Conservation (phyloP, 176 grass and related monocot genomes). For the Luzula sylvatica region DNA sequence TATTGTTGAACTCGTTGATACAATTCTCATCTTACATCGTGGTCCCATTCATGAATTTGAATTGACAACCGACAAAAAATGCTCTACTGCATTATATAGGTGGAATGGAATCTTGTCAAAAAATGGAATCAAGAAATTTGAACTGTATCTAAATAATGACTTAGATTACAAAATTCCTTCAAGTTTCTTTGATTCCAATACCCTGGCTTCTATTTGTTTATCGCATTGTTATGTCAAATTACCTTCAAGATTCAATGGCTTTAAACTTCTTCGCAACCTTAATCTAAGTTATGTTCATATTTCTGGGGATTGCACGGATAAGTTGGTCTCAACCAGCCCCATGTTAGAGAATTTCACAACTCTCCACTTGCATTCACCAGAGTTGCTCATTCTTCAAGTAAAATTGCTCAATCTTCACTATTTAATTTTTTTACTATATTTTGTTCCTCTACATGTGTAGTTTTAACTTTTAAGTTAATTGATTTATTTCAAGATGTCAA, state of each 20-base stretch:
- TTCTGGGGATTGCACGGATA: conserved; percentile 17
- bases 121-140: too few relatives aligned
- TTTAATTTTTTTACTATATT: conserved; percentile 28
- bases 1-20: conserved; percentile 9
- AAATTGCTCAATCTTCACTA: conserved; percentile 1
- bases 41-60: conserved; percentile 33
- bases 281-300: conserved; percentile 8
- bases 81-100: conserved; percentile 11
- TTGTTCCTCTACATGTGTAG: too few relatives aligned
- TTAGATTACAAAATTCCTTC: conserved; percentile 20
- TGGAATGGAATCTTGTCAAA: conserved; percentile 44
- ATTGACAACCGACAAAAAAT: neutral
- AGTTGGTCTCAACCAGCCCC: conserved; percentile 29
- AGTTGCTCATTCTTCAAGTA: conserved; percentile 1
- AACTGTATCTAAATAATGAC: neutral
- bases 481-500: too few relatives aligned
- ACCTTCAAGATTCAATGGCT: conserved; percentile 19
- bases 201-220: conserved; percentile 15
- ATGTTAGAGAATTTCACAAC: conserved; percentile 26
- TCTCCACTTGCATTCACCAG: conserved; percentile 24
- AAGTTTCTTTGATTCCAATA: conserved; percentile 22
- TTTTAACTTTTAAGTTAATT: too few relatives aligned
- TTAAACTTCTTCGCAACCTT: conserved; percentile 27
- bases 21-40: conserved; percentile 20
- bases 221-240: conserved; percentile 1